phyloP scores from a whole-genome alignment of 305 asterid genomes.

The Fraxinus sp. region DNA sequence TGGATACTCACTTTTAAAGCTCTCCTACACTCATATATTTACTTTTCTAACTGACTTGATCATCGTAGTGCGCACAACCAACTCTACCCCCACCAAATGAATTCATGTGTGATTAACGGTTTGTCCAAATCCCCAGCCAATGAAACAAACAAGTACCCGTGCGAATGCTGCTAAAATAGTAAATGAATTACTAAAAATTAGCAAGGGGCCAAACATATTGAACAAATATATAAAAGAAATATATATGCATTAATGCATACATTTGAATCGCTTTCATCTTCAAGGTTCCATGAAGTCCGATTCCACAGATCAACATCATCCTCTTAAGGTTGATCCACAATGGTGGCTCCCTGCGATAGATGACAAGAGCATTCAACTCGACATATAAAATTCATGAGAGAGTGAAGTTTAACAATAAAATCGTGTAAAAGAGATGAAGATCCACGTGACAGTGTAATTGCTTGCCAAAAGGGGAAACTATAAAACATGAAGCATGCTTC shows the following conservation, averaged over 20 bases:
- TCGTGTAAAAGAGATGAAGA: neutral
- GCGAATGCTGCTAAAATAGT: constrained; percentile 36
- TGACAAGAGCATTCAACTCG: constrained; percentile 11
- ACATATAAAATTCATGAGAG: neutral
- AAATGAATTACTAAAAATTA: constrained; percentile 1
- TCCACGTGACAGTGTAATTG: neutral
- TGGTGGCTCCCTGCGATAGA: constrained; percentile 65
- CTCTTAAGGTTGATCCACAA: constrained; percentile 77
- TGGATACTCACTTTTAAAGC: too few species aligned
- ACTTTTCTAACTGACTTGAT: too few species aligned
- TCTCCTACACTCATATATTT: too few species aligned
- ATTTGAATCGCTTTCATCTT: constrained; percentile 49
- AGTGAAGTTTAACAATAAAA: neutral
- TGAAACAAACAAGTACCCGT: constrained; percentile 36
- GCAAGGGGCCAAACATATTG: neutral
- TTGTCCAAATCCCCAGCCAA: constrained; percentile 45
- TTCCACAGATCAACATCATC: constrained; percentile 63
- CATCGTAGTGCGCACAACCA: too few species aligned
- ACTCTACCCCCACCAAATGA: too few species aligned
- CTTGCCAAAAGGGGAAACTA: neutral
- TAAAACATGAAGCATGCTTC: neutral
- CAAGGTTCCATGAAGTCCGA: constrained; percentile 54
- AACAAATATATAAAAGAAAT: neutral
- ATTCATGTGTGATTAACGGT: too few species aligned
- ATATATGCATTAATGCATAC: constrained; percentile 30